Evolutionary conservation across 2,329 filamentous ascomycete genomes (phyloP), one percentile per base, ranked within the genome.

Genomic region (Trichoderma koningii): DNA sequence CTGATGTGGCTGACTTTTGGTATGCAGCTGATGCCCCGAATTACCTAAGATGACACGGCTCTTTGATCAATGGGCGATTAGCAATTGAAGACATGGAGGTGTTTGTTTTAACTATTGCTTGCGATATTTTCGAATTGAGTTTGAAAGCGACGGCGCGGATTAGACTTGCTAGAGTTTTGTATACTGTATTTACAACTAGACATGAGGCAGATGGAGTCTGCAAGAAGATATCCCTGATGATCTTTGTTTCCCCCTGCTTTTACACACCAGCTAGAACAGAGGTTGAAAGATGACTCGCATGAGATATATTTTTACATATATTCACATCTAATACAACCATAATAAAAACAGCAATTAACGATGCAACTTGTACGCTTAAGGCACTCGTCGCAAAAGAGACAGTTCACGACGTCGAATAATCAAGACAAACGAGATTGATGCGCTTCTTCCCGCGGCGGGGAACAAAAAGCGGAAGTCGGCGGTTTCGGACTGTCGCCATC

Each of bases 401-500:
- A 23, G 21, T 23, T 2, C 21, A 23, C 21, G 3, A 23, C 2
- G 21, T 23, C 3, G 21, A 23, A 2, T 3, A 23, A 23, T 3
- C 21, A 23, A 23, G 21, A 23, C 21, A 23, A 3, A 34, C 30
- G 3, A 10, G 7, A 10, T 10, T 10, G 2, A 34, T 34, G 30
- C 9, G 30, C 7, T 34, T 34, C 28, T 10, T 34, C 30, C 9
- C 30, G 9, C 9, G 28, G 30, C 30, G 30, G 30, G 30, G 30
- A 34, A 30, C 7, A 1, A 34, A 34, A 10, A 34, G 52, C 64
- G 64, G 64, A 66, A 63, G 56, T 66, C 64, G 64, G 64, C 50
- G 64, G 64, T 56, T 61, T 68, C 68, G 66, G 68, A 61, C 69
- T 71, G 70, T 71, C 70, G 70, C 69, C 70, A 71, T 71, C 67